A percentile compares a stretch with the other conserved stretches of the same genome.
Evolutionary conservation across 305 asterid species (phyloP).

Genomic region (Coffea humblotiana): DNA sequence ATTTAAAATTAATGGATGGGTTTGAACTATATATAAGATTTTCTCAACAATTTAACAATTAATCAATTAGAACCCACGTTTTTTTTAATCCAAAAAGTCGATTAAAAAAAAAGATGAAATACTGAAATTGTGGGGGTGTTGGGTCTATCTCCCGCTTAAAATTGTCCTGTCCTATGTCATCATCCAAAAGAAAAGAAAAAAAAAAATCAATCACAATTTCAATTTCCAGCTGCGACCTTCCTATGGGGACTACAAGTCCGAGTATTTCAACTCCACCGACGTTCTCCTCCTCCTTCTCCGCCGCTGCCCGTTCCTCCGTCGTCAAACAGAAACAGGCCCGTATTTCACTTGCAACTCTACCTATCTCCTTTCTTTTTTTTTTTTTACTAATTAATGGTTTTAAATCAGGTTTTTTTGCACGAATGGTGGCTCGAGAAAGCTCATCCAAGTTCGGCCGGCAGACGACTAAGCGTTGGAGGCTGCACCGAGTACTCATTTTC

Average conservation of each 20-base stretch:
- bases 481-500: background rate
- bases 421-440: slow-evolving; percentile 26
- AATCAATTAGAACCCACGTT: no score
- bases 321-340: slow-evolving; percentile 7
- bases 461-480: slow-evolving; percentile 10
- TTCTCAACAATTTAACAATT: no score
- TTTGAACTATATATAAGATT: no score
- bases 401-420: slow-evolving; percentile 13
- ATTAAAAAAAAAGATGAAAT: no score
- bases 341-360: background rate
- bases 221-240: background rate
- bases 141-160: no score
- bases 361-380: background rate
- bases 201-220: no score
- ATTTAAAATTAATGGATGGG: no score
- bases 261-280: background rate
- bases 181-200: background rate
- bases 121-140: no score
- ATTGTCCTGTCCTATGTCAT: no score
- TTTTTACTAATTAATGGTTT: background rate
- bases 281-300: slow-evolving; percentile 3
- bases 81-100: no score
- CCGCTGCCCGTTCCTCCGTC: background rate
- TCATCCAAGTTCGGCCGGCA: background rate
- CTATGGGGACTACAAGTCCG: slow-evolving; percentile 3